Evolutionary conservation across 2,329 filamentous ascomycete genomes (phyloP).

Genomic region (Calonectria hongkongensis): DNA sequence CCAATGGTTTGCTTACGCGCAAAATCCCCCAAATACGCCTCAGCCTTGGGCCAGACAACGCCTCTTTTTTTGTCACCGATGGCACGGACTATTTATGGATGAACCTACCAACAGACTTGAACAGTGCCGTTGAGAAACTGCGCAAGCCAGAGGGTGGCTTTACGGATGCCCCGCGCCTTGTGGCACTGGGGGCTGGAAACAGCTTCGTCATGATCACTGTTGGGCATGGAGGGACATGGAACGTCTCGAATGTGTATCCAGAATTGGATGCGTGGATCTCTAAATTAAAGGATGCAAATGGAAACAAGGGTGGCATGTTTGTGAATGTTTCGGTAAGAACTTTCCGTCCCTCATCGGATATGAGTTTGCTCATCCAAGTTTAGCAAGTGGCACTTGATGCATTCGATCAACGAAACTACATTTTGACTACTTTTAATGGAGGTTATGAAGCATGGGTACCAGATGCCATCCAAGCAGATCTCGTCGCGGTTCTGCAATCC

Average conservation of each 20-base stretch:
- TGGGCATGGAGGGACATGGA: background rate
- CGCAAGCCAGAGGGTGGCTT: background rate
- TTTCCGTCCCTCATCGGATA: background rate
- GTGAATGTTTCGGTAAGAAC: background rate
- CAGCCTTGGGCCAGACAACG: background rate
- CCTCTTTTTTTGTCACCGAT: background rate
- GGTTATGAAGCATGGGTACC: background rate
- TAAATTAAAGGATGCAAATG: background rate
- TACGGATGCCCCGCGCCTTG: background rate
- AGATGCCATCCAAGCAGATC: background rate
- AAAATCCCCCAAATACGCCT: constrained; percentile 1
- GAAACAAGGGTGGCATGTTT: background rate
- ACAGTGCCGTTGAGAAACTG: background rate
- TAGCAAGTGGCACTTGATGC: background rate
- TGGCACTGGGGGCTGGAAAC: background rate
- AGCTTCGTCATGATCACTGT: constrained; percentile 7
- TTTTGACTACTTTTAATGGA: background rate
- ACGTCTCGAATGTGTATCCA: background rate
- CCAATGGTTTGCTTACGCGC: background rate
- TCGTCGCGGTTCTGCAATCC: background rate
- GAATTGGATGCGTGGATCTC: background rate
- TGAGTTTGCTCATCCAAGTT: background rate
- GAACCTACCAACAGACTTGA: background rate
- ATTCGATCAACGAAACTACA: background rate
- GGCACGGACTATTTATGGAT: background rate